Percentiles rank a stretch among this genome's conserved stretches.
phyloP scores from a whole-genome alignment of 169 alveolate genomes.

The Eimeria praecox region DNA sequence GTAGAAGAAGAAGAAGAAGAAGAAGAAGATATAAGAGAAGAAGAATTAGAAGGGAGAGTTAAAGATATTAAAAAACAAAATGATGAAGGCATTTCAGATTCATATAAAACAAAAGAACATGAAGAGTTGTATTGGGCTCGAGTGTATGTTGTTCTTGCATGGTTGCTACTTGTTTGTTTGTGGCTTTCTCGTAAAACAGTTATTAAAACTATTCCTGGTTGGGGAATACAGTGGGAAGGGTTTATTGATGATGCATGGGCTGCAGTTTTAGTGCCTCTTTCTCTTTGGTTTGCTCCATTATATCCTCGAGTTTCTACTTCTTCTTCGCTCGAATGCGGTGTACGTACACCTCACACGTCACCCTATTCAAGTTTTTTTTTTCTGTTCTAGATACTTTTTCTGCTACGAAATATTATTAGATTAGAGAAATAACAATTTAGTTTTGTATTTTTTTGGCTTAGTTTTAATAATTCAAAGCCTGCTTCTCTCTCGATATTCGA shows the following conservation, averaged over 20 bases:
- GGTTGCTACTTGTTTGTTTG: conserved; percentile 12
- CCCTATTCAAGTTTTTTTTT: no score
- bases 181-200: conserved; percentile 29
- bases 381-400: no score
- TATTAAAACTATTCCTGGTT: neutral
- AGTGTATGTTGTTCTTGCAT: conserved; percentile 9
- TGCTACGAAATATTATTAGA: no score
- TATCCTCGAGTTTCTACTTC: neutral
- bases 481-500: no score
- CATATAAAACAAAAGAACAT: neutral
- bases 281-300: conserved; percentile 9
- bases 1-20: neutral
- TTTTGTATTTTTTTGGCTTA: no score
- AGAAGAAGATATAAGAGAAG: no score
- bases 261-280: conserved; percentile 21
- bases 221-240: conserved; percentile 27
- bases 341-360: neutral
- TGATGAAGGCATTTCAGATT: no score
- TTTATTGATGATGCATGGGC: conserved; percentile 22
- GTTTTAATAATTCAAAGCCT: no score
- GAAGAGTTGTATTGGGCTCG: conserved; percentile 41
- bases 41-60: no score
- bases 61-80: no score
- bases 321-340: conserved; percentile 8
- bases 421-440: no score